These are phyloP conservation scores for Cylindricascospora bacillispora DNA, from an alignment of 1,139 yeast genomes.

Conservation along the genomic window DNA sequence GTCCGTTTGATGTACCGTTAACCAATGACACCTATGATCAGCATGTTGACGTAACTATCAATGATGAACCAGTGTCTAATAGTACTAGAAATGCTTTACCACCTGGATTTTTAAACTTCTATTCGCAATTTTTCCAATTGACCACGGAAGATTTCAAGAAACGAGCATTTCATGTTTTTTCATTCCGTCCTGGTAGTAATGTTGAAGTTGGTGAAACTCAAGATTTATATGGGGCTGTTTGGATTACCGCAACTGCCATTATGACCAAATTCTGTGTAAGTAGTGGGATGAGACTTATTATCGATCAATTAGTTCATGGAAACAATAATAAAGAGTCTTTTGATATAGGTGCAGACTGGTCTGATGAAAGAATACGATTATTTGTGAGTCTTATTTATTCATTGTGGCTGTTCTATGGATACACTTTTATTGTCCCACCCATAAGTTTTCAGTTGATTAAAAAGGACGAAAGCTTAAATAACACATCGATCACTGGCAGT, in stretches of 20 bases:
- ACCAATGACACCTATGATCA: background rate
- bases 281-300: conserved; percentile 12
- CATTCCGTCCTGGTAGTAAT: conserved; percentile 4
- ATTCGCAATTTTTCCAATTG: conserved; percentile 19
- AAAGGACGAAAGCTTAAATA: too few species aligned
- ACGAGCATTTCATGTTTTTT: conserved; percentile 8
- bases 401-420: conserved; percentile 17
- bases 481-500: too few species aligned
- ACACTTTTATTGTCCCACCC: conserved; percentile 15
- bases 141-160: conserved; percentile 10
- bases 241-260: conserved; percentile 20
- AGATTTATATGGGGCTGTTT: conserved; percentile 22
- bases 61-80: conserved; percentile 2
- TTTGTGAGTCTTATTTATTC: conserved; percentile 13
- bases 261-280: conserved; percentile 14
- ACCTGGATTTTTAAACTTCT: conserved; percentile 19
- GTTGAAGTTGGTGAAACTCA: conserved; percentile 5
- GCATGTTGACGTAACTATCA: conserved; percentile 1
- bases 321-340: background rate
- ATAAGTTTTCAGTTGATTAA: conserved; percentile 10
- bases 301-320: background rate
- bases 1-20: background rate
- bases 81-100: conserved; percentile 6
- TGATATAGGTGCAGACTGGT: conserved; percentile 1
- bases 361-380: conserved; percentile 6